A percentile compares a stretch with the other conserved stretches of the same genome.
phyloP scores from a whole-genome alignment of 176 grass and related monocot genomes.

The Bothriochloa decipiens region DNA sequence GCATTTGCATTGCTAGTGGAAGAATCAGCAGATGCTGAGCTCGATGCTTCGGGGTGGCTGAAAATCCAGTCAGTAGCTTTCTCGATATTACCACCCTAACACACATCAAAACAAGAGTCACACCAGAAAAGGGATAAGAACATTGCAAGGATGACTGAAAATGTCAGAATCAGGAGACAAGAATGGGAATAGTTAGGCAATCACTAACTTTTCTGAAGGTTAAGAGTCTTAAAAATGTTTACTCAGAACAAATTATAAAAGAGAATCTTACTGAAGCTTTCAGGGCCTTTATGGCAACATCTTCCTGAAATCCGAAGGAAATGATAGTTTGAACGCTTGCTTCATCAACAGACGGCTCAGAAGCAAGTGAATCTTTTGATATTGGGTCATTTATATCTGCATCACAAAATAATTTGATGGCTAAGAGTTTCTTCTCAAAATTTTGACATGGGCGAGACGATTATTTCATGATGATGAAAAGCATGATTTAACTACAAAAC shows the following conservation, averaged over 20 bases:
- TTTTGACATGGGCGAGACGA: not conserved
- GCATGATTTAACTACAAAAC: not conserved
- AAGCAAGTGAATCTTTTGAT: constrained; percentile 49
- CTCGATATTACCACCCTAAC: constrained; percentile 91
- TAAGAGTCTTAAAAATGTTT: not conserved
- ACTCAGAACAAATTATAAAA: constrained; percentile 13
- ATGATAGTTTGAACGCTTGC: constrained; percentile 84
- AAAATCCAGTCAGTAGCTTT: constrained; percentile 97
- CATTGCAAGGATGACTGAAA: not conserved
- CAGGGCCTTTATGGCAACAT: constrained; percentile 80
- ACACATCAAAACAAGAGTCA: constrained; percentile 32
- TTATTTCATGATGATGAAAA: not conserved
- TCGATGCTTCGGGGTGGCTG: constrained; percentile 70
- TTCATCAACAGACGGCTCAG: constrained; percentile 74
- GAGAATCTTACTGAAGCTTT: constrained; percentile 83
- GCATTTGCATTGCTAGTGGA: constrained; percentile 56
- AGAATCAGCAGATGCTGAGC: constrained; percentile 57
- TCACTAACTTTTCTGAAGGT: not conserved
- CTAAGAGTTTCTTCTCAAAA: not conserved
- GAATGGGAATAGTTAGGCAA: not conserved
- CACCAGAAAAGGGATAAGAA: constrained; percentile 4
- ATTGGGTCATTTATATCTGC: constrained; percentile 95
- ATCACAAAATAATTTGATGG: constrained; percentile 10
- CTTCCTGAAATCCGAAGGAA: constrained; percentile 93
- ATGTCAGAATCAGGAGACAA: not conserved